Evolutionary conservation across 257 asterid genomes (phyloP).

Genomic region (Ligustrum vulgare): DNA sequence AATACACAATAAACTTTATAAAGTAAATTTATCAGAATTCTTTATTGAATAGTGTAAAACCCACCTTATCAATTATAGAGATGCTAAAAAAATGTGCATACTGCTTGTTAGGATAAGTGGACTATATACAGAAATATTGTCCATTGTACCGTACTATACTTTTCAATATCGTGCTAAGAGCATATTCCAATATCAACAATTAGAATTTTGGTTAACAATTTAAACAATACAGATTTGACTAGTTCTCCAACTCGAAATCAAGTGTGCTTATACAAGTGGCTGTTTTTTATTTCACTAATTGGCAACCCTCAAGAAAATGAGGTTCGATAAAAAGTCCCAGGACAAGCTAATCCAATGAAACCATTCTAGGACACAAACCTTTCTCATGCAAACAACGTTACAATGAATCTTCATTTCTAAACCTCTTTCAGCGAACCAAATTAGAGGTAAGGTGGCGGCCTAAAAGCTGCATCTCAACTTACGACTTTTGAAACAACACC

Average conservation of each 20-base stretch:
- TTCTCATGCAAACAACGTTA: slow-evolving; percentile 1
- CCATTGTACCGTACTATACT: too few species aligned
- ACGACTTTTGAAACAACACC: slow-evolving; percentile 93
- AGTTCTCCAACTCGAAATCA: background rate
- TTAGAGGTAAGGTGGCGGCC: slow-evolving; percentile 1
- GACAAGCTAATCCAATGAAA: background rate
- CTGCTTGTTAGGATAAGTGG: too few species aligned
- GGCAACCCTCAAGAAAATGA: background rate
- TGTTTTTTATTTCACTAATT: background rate
- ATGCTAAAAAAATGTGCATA: too few species aligned
- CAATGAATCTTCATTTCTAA: slow-evolving; percentile 11
- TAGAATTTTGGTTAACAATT: too few species aligned
- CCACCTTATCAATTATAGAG: too few species aligned
- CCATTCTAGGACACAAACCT: background rate
- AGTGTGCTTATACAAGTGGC: background rate
- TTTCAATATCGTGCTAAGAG: too few species aligned
- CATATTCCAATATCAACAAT: too few species aligned
- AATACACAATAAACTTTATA: background rate
- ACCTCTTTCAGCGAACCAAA: slow-evolving; percentile 19
- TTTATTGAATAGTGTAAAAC: too few species aligned
- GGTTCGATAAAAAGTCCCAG: background rate
- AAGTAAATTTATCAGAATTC: background rate
- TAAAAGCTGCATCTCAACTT: slow-evolving; percentile 38
- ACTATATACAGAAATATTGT: too few species aligned
- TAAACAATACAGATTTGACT: too few species aligned